Percentiles rank a stretch among this genome's conserved stretches.
Evolutionary conservation across 1,284 basidiomycete species (phyloP).

Genomic region (Schizophyllum amplum): DNA sequence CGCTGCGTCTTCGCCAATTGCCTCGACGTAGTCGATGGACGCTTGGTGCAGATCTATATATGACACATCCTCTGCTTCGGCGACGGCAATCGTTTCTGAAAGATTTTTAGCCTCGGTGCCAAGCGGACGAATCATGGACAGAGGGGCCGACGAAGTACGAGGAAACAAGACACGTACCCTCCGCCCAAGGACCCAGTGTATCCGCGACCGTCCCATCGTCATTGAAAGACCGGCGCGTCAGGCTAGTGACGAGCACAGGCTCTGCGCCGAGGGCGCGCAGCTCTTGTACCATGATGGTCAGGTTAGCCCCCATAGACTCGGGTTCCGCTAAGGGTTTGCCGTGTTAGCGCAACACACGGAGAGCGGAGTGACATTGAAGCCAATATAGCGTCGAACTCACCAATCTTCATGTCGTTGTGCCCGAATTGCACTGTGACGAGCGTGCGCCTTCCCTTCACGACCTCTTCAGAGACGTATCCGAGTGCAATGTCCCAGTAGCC

Average conservation of each 20-base stretch:
- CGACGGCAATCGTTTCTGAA: slow-evolving; percentile 28
- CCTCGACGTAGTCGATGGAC: slow-evolving; percentile 33
- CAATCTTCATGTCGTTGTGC: slow-evolving; percentile 39
- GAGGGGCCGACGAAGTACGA: slow-evolving; percentile 13
- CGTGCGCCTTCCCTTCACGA: slow-evolving; percentile 15
- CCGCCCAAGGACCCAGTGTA: slow-evolving; percentile 32
- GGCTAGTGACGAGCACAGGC: slow-evolving; percentile 34
- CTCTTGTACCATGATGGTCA: slow-evolving; percentile 32
- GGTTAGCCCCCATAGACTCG: slow-evolving; percentile 36
- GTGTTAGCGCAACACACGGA: too few species aligned
- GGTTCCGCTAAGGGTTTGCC: slow-evolving; percentile 19
- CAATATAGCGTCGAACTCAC: not conserved
- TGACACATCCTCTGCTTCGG: slow-evolving; percentile 29
- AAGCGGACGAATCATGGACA: not conserved
- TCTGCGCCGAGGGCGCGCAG: slow-evolving; percentile 29
- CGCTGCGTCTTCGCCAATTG: slow-evolving; percentile 32
- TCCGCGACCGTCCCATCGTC: slow-evolving; percentile 30
- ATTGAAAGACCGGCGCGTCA: slow-evolving; percentile 32
- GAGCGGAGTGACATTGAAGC: too few species aligned
- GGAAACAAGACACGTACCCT: slow-evolving; percentile 11
- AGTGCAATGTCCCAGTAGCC: slow-evolving; percentile 28
- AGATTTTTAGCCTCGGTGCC: not conserved
- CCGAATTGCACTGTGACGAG: slow-evolving; percentile 38
- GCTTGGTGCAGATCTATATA: slow-evolving; percentile 32
- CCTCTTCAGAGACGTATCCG: slow-evolving; percentile 2